These are phyloP conservation scores for Pseudomonodictys pantanalensis DNA, from an alignment of 495 filamentous ascomycete species.

Conservation along the genomic window DNA sequence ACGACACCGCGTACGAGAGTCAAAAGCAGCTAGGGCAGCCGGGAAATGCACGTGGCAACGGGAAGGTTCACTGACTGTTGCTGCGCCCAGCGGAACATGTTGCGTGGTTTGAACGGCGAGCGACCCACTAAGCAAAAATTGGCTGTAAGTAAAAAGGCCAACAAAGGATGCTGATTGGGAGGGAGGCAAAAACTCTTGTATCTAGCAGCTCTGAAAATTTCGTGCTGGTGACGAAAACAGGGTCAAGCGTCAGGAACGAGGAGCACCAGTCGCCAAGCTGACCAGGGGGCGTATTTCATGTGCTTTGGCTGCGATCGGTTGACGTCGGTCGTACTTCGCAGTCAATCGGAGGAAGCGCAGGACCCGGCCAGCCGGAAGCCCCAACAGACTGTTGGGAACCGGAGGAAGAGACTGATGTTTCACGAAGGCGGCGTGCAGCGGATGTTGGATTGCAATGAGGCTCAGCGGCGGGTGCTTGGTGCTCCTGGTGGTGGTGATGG, in stretches of 20 bases:
- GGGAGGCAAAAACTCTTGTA: too few relatives aligned
- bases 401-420: constrained; percentile 5
- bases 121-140: neutral
- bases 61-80: constrained; percentile 54
- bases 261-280: too few relatives aligned
- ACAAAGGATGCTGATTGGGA: neutral
- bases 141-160: neutral
- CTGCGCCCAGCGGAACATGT: constrained; percentile 70
- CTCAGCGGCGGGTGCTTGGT: neutral
- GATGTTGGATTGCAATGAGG: neutral
- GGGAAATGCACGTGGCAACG: neutral
- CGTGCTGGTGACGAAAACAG: neutral
- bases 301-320: too few relatives aligned
- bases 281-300: too few relatives aligned
- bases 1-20: neutral
- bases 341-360: too few relatives aligned
- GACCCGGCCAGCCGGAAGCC: neutral
- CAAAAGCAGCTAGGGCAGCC: neutral
- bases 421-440: neutral
- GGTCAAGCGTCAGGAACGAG: neutral
- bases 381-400: neutral
- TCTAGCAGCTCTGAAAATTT: too few relatives aligned
- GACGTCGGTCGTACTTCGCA: too few relatives aligned
- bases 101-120: constrained; percentile 5
- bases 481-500: too few relatives aligned